A percentile compares a stretch with the other conserved stretches of the same genome.
Evolutionary conservation across 805 yeast genomes (phyloP).

Genomic region (Spathaspora passalidarum): DNA sequence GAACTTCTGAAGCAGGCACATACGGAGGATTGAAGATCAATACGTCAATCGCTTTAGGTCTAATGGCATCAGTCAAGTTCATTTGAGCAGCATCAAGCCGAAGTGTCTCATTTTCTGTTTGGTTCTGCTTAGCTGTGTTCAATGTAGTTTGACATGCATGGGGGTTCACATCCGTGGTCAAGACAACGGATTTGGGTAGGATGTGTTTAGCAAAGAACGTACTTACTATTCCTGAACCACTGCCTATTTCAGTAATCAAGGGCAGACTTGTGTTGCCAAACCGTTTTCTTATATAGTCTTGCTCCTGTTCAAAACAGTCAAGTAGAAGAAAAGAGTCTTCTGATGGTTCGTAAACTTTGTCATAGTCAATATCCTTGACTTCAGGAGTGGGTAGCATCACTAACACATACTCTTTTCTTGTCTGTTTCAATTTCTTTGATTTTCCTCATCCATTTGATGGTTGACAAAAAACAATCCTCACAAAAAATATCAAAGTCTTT

Average conservation of each 20-base stretch:
- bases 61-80: conserved; percentile 52
- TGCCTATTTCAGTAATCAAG: conserved; percentile 77
- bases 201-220: conserved; percentile 67
- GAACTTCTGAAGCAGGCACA: conserved; percentile 83
- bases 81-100: conserved; percentile 43
- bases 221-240: conserved; percentile 88
- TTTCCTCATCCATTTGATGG: not conserved
- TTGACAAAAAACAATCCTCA: not conserved
- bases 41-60: conserved; percentile 54
- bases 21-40: conserved; percentile 94
- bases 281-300: conserved; percentile 23
- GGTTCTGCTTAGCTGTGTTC: conserved; percentile 21
- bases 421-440: not conserved
- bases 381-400: conserved; percentile 80
- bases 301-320: conserved; percentile 72
- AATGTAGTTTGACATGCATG: conserved; percentile 57
- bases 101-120: conserved; percentile 3
- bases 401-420: not conserved
- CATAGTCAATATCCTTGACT: conserved; percentile 52
- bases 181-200: conserved; percentile 45
- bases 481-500: not conserved
- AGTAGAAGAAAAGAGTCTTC: conserved; percentile 87
- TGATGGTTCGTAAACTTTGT: conserved; percentile 88
- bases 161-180: conserved; percentile 81
- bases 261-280: conserved; percentile 32